These are phyloP conservation scores for Alternaria sp. DNA, from an alignment of 2,329 filamentous ascomycete species.

Conservation along the genomic window DNA sequence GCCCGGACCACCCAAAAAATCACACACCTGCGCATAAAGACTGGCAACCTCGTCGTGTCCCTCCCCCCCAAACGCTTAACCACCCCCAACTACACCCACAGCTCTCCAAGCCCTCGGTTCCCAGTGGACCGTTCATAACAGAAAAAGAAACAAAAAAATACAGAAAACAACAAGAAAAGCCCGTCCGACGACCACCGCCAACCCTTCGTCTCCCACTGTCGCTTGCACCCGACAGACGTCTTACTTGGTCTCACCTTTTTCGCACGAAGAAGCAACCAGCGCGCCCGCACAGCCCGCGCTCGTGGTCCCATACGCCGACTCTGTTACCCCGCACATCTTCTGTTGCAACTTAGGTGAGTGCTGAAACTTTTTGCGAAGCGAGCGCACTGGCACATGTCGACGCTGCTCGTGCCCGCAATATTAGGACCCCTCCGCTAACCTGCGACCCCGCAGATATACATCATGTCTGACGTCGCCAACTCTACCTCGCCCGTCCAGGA, in stretches of 20 bases:
- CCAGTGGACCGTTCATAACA: conserved; percentile 44
- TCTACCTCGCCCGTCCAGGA: conserved; percentile 66
- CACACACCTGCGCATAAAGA: conserved; percentile 36
- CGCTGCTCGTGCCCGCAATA: conserved; percentile 40
- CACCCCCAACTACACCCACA: conserved; percentile 32
- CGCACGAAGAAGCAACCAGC: conserved; percentile 28
- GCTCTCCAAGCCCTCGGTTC: conserved; percentile 38
- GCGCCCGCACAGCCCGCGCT: conserved; percentile 28
- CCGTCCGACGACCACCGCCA: conserved; percentile 38
- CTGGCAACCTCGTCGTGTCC: conserved; percentile 21
- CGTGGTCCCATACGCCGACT: conserved; percentile 22
- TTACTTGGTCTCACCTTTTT: conserved; percentile 26
- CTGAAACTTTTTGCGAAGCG: conserved; percentile 38
- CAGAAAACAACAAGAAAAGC: conserved; percentile 47
- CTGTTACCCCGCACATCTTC: conserved; percentile 25
- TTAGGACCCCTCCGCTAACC: conserved; percentile 30
- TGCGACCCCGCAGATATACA: conserved; percentile 29
- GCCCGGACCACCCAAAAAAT: conserved; percentile 27
- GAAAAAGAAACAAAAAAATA: conserved; percentile 50
- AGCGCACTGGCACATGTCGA: conserved; percentile 37
- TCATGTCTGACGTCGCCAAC: conserved; percentile 55
- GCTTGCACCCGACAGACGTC: conserved; percentile 36
- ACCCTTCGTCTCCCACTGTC: conserved; percentile 36
- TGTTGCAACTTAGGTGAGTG: conserved; percentile 38
- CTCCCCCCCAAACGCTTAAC: conserved; percentile 29